Base-by-base conservation (phyloP, 768 basidiomycete genomes). In the Krasilnikovozyma curviuscula region DNA sequence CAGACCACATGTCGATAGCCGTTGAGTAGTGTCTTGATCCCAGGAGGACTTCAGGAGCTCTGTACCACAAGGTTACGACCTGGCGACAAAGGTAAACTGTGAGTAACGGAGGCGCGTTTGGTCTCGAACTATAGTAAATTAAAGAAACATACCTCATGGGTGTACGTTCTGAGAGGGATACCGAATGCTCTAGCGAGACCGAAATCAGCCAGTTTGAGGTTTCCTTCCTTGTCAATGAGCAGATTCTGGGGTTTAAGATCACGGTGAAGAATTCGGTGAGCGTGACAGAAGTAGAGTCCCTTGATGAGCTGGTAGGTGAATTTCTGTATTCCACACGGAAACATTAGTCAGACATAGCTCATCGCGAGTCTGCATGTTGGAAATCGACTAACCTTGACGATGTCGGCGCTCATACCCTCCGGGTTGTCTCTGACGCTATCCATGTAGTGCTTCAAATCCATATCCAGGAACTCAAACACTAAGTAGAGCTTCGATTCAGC, bases 1-100 rank as follows among this genome's bases (percentile, higher is more conserved):
- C 91, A n/a, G 85, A 89, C 93, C 93, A 98, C 85, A 97, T 93
- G 67, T 98, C 93, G 59, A 98, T 83, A 3, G 86, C 84, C 2
- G 93, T 98, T 14, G 85, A 80, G 67, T 98, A 98, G 64, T 97
- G 88, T 35, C 89, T 78, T 5, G 84, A 81, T 27, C 91, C 91
- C 1, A 98, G 78, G 18, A 98, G 70, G 42, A 98, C 91, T 64
- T 98, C 93, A 3, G 93, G 93, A 5, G 91, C 85, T 41, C 93
- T 84, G 63, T 98, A 98, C 93, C 93, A 98, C 32, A 98, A 73
- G 9, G 93, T 98, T 19, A 98, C 93, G 40, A 98, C 93, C 93
- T 98, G 61, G 19, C 3, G 25, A 33, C 4, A 21, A n/a, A 23
- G 30, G 13, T 7, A 19, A 41, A 18, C 16, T 21, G 40, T 7